These are phyloP conservation scores for Hygrophila difformis DNA, from an alignment of 257 asterid genomes.

Conservation along the genomic window DNA sequence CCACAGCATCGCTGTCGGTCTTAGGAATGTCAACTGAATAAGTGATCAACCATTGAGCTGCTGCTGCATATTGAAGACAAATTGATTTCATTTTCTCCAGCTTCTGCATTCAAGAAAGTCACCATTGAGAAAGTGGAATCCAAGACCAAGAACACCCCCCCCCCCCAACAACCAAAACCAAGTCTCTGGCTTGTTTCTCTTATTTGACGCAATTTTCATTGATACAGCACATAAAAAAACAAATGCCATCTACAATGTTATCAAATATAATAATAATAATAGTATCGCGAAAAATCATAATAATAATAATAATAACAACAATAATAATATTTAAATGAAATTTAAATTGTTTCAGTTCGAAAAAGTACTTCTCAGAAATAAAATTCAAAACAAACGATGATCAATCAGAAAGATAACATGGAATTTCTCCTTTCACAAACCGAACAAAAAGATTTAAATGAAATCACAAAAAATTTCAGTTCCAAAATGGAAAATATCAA, in stretches of 20 bases:
- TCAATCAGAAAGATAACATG: too few species aligned
- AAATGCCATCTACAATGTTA: neutral
- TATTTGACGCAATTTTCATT: neutral
- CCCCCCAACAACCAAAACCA: neutral
- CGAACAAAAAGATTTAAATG: too few species aligned
- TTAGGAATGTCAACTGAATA: constrained; percentile 44
- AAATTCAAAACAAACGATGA: too few species aligned
- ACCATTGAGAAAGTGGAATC: constrained; percentile 12
- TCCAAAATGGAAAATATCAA: too few species aligned
- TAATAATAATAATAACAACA: too few species aligned
- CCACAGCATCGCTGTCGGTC: constrained; percentile 27
- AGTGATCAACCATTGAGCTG: constrained; percentile 73
- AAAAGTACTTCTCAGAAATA: too few species aligned
- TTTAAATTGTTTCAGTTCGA: too few species aligned
- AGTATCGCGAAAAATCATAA: too few species aligned
- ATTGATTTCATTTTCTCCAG: constrained; percentile 80
- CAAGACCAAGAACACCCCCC: neutral
- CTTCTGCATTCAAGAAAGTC: constrained; percentile 46
- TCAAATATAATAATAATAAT: neutral
- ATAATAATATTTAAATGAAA: neutral
- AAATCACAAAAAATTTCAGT: too few species aligned
- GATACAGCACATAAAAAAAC: too few species aligned
- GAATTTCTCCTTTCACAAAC: too few species aligned
- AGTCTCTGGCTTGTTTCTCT: too few species aligned
- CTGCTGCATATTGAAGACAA: constrained; percentile 93